Base-by-base conservation (phyloP, 1,139 yeast genomes). In the Pichia sp. region DNA sequence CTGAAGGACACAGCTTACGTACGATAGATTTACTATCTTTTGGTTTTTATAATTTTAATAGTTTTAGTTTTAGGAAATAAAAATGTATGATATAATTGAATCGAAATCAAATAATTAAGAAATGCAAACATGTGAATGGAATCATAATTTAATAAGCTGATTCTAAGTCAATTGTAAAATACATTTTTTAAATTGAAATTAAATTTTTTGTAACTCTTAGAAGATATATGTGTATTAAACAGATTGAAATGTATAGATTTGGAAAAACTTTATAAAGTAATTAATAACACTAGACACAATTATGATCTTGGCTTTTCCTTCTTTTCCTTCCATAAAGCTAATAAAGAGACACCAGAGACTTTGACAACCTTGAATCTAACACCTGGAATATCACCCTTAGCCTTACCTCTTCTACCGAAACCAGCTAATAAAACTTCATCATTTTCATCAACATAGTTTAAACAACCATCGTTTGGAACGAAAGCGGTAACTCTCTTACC, bases 301-400 rank as follows among this genome's bases (percentile, higher is more conserved):
- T 87, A 90, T 73, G 97, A 89, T 84, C 97, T 89, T 82, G 98
- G 98, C 90, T 94, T 94, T 84, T 94, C 99, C 88, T 92, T 92
- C 97, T 94, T 94, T 84, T 94, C 98, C 84, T 90, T 92, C 97
- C 97, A 94, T 77, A 94, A 85, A 72, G 99, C 98, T 74, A 90
- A 83, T 77, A 94, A 85, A 68, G 98, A 92, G 71, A 94, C 98
- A 86, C 98, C 98, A 67, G 98, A 88, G 68, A 94, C 99, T 84
- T 94, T 94, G 74, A 94, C 98, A 74, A 92, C 97, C 88, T 92
- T 92, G 88, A 92, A 92, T 85, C 98, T 90, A 73, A 92, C 98
- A 87, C 98, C 98, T 77, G 98, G 98, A 72, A 92, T 90, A 89
- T 92, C 98, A 85, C 99, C 98, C 96, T 94, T 94, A 74, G 99